Evolutionary conservation across 78 protist genomes (phyloP).

Genomic region (Tieghemostelium lacteum): DNA sequence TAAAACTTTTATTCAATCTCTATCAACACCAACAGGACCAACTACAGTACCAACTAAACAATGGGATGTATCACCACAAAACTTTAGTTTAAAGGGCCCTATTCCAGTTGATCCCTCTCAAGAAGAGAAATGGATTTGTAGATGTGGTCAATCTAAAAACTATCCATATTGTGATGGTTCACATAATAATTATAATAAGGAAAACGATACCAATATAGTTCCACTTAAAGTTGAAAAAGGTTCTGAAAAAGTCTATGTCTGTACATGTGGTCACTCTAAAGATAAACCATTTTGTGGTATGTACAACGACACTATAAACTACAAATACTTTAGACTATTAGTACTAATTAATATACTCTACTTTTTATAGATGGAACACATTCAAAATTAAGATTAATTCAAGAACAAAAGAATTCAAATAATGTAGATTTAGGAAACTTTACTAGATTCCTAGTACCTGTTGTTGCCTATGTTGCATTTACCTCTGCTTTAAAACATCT

Average conservation of each 20-base stretch:
- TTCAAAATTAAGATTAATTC: slow-evolving; percentile 11
- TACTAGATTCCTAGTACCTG: slow-evolving; percentile 1
- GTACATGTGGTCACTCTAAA: slow-evolving; percentile 73
- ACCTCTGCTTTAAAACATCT: neutral
- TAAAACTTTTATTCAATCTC: neutral
- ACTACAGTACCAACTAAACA: slow-evolving; percentile 23
- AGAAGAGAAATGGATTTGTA: slow-evolving; percentile 59
- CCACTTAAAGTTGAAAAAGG: slow-evolving; percentile 49
- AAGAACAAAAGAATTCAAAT: slow-evolving; percentile 4
- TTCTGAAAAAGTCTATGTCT: slow-evolving; percentile 47
- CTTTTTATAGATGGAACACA: slow-evolving; percentile 49
- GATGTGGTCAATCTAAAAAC: slow-evolving; percentile 72
- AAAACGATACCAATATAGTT: neutral
- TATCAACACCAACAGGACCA: neutral
- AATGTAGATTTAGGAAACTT: neutral
- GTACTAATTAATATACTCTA: neutral
- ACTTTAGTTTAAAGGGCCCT: slow-evolving; percentile 44
- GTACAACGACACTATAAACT: neutral
- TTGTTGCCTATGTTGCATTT: neutral
- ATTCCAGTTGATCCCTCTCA: slow-evolving; percentile 28
- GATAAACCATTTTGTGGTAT: slow-evolving; percentile 63
- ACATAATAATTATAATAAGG: slow-evolving; percentile 14
- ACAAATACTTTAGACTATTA: neutral
- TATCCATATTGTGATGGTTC: slow-evolving; percentile 69
- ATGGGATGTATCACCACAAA: slow-evolving; percentile 42